A percentile compares a stretch with the other conserved stretches of the same genome.
Evolutionary conservation across 2,329 filamentous ascomycete genomes (phyloP).

Genomic region (Aureobasidium musti): DNA sequence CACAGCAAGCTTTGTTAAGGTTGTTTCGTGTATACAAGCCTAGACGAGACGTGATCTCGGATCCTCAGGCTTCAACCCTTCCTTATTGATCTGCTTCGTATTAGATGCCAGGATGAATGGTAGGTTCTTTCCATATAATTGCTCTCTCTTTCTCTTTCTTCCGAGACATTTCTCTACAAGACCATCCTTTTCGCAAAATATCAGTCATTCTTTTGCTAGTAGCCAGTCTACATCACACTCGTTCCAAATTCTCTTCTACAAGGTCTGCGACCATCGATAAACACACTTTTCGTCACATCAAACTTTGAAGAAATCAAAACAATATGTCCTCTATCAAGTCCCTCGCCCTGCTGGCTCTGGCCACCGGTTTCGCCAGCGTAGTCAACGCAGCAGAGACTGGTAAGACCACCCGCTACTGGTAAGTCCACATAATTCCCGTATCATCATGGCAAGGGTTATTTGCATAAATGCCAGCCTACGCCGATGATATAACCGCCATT

Average conservation of each 20-base stretch:
- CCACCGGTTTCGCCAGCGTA: conserved; percentile 35
- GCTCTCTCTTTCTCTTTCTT: not conserved
- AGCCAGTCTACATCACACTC: conserved; percentile 23
- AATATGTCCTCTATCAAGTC: conserved; percentile 32
- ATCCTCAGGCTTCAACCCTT: conserved; percentile 13
- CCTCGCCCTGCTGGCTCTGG: conserved; percentile 35
- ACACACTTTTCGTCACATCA: not conserved
- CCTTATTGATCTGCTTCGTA: not conserved
- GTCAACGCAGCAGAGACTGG: conserved; percentile 38
- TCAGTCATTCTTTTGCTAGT: conserved; percentile 11
- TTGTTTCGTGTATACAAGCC: conserved; percentile 27
- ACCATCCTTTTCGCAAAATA: conserved; percentile 4
- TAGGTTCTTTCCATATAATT: not conserved
- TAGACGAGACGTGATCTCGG: conserved; percentile 16
- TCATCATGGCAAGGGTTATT: not conserved
- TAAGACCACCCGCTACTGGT: conserved; percentile 45
- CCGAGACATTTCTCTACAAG: conserved; percentile 1
- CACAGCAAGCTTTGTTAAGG: conserved; percentile 13
- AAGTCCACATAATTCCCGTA: not conserved
- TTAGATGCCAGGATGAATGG: not conserved
- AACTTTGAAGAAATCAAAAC: not conserved
- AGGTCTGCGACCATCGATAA: conserved; percentile 13
- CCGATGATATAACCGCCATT: not conserved
- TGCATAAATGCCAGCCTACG: not conserved
- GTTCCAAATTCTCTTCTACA: conserved; percentile 10